Evolutionary conservation across 345 rosid species (phyloP).

Genomic region (Acer campestre): DNA sequence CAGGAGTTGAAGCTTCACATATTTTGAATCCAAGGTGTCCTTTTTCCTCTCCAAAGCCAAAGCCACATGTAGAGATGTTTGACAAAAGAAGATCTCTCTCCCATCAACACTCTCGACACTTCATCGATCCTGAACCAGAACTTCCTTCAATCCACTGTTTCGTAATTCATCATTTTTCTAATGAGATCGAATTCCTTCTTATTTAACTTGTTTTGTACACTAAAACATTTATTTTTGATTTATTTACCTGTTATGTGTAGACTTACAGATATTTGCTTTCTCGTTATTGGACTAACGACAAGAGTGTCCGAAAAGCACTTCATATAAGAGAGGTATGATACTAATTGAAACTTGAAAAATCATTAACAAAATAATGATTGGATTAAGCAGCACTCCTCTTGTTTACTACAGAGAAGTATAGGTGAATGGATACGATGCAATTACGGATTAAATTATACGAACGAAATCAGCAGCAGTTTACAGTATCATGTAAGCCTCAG

Average conservation of each 20-base stretch:
- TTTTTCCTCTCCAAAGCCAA: slow-evolving; percentile 30
- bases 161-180: background rate
- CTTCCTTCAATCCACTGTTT: slow-evolving; percentile 36
- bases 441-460: slow-evolving; percentile 27
- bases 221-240: background rate
- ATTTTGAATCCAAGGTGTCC: slow-evolving; percentile 44
- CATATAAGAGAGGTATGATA: slow-evolving; percentile 41
- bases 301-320: slow-evolving; percentile 42
- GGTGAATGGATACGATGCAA: slow-evolving; percentile 47
- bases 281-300: slow-evolving; percentile 39
- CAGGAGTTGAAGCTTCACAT: slow-evolving; percentile 22
- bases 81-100: slow-evolving; percentile 36
- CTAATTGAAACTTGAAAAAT: background rate
- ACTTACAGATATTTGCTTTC: slow-evolving; percentile 36
- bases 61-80: slow-evolving; percentile 24
- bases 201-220: background rate
- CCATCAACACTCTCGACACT: slow-evolving; percentile 14
- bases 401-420: slow-evolving; percentile 32
- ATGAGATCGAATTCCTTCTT: background rate
- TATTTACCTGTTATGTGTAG: slow-evolving; percentile 18
- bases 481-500: slow-evolving; percentile 44
- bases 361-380: background rate
- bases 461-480: slow-evolving; percentile 29
- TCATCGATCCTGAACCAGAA: slow-evolving; percentile 17
- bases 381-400: background rate